These are phyloP conservation scores for Boletus edulis DNA, from an alignment of 768 basidiomycete species.

Conservation along the genomic window DNA sequence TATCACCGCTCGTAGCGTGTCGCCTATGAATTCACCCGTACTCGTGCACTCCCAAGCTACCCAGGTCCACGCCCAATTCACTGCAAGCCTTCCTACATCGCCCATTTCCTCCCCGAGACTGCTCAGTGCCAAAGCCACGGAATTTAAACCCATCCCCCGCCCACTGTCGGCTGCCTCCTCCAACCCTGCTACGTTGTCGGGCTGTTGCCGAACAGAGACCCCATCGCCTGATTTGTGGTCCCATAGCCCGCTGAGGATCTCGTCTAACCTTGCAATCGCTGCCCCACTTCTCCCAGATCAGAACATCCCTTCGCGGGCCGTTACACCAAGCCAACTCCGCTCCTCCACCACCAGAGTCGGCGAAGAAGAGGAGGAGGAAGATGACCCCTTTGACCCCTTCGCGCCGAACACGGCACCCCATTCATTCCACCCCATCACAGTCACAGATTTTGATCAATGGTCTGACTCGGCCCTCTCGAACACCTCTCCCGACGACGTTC, in stretches of 20 bases:
- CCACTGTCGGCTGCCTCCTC: slow-evolving; percentile 71
- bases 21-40: slow-evolving; percentile 67
- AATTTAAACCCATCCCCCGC: slow-evolving; percentile 82
- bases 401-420: slow-evolving; percentile 42
- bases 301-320: slow-evolving; percentile 45
- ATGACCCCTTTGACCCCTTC: slow-evolving; percentile 85
- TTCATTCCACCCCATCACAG: slow-evolving; percentile 61
- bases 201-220: slow-evolving; percentile 62
- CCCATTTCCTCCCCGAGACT: slow-evolving; percentile 83
- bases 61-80: slow-evolving; percentile 58
- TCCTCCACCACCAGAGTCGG: slow-evolving; percentile 58
- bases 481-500: slow-evolving; percentile 52
- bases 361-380: slow-evolving; percentile 68
- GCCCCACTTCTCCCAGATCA: slow-evolving; percentile 83
- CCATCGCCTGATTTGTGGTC: slow-evolving; percentile 93
- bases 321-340: slow-evolving; percentile 70
- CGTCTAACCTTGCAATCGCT: slow-evolving; percentile 88
- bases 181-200: slow-evolving; percentile 47
- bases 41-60: slow-evolving; percentile 54
- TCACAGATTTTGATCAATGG: slow-evolving; percentile 65
- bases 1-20: slow-evolving; percentile 50
- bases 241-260: slow-evolving; percentile 62
- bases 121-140: slow-evolving; percentile 85
- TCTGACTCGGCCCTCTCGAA: slow-evolving; percentile 52
- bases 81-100: slow-evolving; percentile 81